Evolutionary conservation across 1,284 basidiomycete genomes (phyloP), one percentile per base, ranked within the genome.

Genomic region (Caloboletus firmus): DNA sequence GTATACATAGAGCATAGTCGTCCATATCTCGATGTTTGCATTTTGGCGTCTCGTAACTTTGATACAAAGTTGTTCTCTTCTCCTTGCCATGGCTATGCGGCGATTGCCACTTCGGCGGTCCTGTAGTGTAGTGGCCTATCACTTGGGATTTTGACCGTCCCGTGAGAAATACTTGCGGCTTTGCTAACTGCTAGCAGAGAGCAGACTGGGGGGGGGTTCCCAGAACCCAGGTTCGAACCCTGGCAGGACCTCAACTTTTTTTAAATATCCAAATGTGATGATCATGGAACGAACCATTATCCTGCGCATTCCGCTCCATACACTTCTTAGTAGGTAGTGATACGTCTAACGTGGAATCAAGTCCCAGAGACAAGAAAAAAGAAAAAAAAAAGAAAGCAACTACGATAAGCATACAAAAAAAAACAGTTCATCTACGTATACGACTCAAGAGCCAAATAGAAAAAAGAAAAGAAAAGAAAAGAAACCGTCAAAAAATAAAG

Each of bases 101-200:
- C n/a, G 2, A 9, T 4, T 9, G 11, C n/a, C 35, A 3, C 4
- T 2, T n/a, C 15, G 18, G 4, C 15, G 61, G 62, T 63, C 34
- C 51, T 67, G 62, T 64, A 63, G 65, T 64, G 62, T 65, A 61
- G 62, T 63, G 64, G 62, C 65, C 17, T 45, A 63, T 67, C 62
- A 63, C 62, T 64, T 62, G 60, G 57, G 62, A 66, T 66, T 63
- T 63, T 63, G 64, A 65, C 5, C n/a, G n/a, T n/a, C n/a, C n/a
- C n/a, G n/a, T n/a, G n/a, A n/a, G n/a, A n/a, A n/a, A n/a, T n/a
- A n/a, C n/a, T n/a, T n/a, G n/a, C n/a, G n/a, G n/a, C n/a, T n/a
- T n/a, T n/a, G n/a, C n/a, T n/a, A n/a, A n/a, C n/a, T n/a, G n/a
- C n/a, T n/a, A n/a, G n/a, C n/a, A n/a, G n/a, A n/a, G n/a, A n/a